Base-by-base conservation (phyloP, 176 grass and related monocot genomes). In the Poa annua region DNA sequence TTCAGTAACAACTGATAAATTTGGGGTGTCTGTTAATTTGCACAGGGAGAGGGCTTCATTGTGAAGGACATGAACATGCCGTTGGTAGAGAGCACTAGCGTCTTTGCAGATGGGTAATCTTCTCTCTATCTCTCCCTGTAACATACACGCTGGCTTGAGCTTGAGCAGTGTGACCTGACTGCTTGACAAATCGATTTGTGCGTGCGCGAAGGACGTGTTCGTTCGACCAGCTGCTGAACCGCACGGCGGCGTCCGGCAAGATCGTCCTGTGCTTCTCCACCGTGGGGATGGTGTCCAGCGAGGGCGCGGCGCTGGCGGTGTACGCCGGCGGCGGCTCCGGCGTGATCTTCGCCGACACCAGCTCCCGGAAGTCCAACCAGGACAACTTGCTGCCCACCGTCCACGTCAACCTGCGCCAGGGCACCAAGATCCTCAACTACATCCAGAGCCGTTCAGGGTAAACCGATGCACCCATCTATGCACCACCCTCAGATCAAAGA, bases 251-350 rank as follows among this genome's bases (percentile, higher is more conserved):
- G 11, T 6, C 56, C 0, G 88, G 88, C 44, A 93, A 92, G 50
- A 84, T 94, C 36, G 91, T 93, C 44, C 62, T 98, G 60, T 98
- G 96, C 83, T 95, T 98, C 87, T 81, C 82, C 19, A 83, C 88
- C 6, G 19, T 57, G 33, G 95, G 86, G 19, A 38, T 11, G 66
- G 86, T 89, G 22, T 91, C 92, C 1, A 89, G 93, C 83, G 82
- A 61, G 34, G 24, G 1, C 8, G 96, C 87, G 57, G 91, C 89
- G 11, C 74, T 91, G 48, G 89, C 91, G 8, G 87, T 99, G 29
- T 88, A 85, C 15, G 53, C 54, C n/a, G 80, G 51, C 80, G 87
- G 82, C 0, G 96, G 87, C 80, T 80, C 81, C 32, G 96, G 84
- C 81, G 75, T 99, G 77, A 95, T 96, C 86, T 95, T 94, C 84